phyloP scores from a whole-genome alignment of 2,329 filamentous ascomycete species.

The Aschersonia sp. region DNA sequence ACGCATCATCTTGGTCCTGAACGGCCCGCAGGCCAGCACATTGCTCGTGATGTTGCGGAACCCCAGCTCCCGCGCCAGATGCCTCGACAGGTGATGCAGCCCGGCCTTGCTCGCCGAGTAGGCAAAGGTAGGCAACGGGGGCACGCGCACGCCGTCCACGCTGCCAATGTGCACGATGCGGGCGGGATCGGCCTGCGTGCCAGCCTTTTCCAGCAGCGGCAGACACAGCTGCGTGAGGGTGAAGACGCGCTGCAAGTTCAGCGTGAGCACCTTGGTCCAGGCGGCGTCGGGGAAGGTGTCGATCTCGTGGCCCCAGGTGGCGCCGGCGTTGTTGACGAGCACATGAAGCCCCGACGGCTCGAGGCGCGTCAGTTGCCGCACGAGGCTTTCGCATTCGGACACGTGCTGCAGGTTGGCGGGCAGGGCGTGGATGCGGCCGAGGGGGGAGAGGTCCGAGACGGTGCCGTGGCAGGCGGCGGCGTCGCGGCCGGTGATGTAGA shows the following conservation, averaged over 20 bases:
- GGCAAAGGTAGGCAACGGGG: constrained; percentile 41
- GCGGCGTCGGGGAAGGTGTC: constrained; percentile 43
- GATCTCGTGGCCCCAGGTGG: constrained; percentile 47
- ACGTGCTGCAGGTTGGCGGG: constrained; percentile 51
- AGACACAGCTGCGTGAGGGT: constrained; percentile 48
- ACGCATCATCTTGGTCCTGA: constrained; percentile 56
- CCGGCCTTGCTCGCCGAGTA: constrained; percentile 50
- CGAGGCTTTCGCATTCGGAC: constrained; percentile 38
- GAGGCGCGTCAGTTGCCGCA: constrained; percentile 30
- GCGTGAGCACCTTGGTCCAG: constrained; percentile 45
- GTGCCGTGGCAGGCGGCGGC: constrained; percentile 40
- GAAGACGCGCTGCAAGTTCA: constrained; percentile 57
- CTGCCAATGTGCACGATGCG: constrained; percentile 52
- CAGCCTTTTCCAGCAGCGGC: constrained; percentile 39
- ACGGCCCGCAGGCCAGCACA: constrained; percentile 57
- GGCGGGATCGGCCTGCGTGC: constrained; percentile 27
- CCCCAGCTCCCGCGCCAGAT: constrained; percentile 45
- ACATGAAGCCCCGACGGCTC: constrained; percentile 40
- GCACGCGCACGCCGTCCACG: constrained; percentile 48
- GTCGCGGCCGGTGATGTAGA: constrained; percentile 54
- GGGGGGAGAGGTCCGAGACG: constrained; percentile 38
- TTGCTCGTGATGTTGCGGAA: constrained; percentile 49
- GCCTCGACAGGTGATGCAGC: constrained; percentile 46
- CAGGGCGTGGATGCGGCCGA: constrained; percentile 40
- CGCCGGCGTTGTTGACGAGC: constrained; percentile 52